Evolutionary conservation across 2,329 filamentous ascomycete species (phyloP), one percentile per base, ranked within the genome.

Genomic region (Nigrograna mackinnonii): DNA sequence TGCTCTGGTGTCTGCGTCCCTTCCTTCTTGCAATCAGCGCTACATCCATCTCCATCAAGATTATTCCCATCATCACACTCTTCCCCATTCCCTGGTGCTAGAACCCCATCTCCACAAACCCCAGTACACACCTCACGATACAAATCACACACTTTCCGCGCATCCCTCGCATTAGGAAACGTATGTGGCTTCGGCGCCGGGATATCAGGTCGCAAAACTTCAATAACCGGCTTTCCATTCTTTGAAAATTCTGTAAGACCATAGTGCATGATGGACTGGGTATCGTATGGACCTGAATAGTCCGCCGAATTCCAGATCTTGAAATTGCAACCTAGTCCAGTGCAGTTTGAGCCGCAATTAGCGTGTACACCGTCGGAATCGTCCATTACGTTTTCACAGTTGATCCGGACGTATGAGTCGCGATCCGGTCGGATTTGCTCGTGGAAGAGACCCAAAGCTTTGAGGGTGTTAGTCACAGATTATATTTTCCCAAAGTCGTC

Each of bases 51-150:
- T 9, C 40, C 39, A 17, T 47, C 36, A n/a, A 39, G 18, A 22
- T 52, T 52, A 30, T 52, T 52, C 14, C 49, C 49, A 20, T 52
- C 49, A 26, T 52, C 49, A 31, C 49, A 52, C 13, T 50, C 39
- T 31, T 52, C 49, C n/a, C 44, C 24, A n/a, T 28, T 28, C 9
- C 9, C 42, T 14, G 41, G 41, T 6, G 35, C 38, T 2, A 52
- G 17, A 20, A 50, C 44, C 6, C 47, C 49, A 24, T 52, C 47
- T 30, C 49, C 49, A 22, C 49, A 52, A 5, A 52, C 39, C 9
- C 41, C 42, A 9, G 22, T 33, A 35, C 49, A 52, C 16, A 35
- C n/a, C 26, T 46, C 46, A 19, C 35, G 36, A 31, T 52, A 52
- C 20, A 52, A 22, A 14, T 52, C 44, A 36, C 49, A 52, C n/a